These are phyloP conservation scores for Gastrolobium villosum DNA, from an alignment of 306 rosid genomes.

Conservation along the genomic window DNA sequence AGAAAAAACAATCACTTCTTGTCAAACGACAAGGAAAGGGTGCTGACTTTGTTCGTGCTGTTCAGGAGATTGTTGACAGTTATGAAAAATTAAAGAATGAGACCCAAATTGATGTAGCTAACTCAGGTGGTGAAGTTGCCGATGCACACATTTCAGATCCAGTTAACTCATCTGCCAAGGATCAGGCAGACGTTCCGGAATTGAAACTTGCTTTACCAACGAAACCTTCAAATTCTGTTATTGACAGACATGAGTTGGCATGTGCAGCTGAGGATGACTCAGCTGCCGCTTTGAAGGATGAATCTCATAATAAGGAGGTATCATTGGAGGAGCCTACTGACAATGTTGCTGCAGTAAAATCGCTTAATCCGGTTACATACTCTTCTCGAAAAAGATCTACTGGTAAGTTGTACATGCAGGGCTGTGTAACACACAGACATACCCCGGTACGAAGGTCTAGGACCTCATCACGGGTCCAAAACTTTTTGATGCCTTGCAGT, in stretches of 20 bases:
- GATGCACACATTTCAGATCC: conserved; percentile 58
- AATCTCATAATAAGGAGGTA: conserved; percentile 55
- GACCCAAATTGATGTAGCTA: conserved; percentile 56
- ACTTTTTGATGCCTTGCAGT: conserved; percentile 49
- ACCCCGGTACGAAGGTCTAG: conserved; percentile 69
- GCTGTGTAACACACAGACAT: conserved; percentile 53
- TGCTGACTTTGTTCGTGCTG: conserved; percentile 95
- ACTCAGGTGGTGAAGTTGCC: conserved; percentile 58
- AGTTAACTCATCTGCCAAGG: conserved; percentile 56
- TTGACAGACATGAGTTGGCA: conserved; percentile 58
- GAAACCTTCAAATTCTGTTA: conserved; percentile 55
- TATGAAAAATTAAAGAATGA: conserved; percentile 79
- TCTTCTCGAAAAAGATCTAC: conserved; percentile 74
- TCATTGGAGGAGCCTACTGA: conserved; percentile 58
- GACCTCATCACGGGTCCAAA: conserved; percentile 69
- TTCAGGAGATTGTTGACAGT: conserved; percentile 82
- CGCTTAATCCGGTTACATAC: conserved; percentile 58
- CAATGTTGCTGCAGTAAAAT: conserved; percentile 50
- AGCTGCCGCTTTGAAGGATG: conserved; percentile 57
- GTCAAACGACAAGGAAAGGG: conserved; percentile 92
- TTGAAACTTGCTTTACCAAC: conserved; percentile 49
- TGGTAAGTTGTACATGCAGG: conserved; percentile 53
- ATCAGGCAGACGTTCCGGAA: conserved; percentile 58
- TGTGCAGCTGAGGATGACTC: conserved; percentile 59
- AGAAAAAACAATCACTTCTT: conserved; percentile 88